Evolutionary conservation across 139 green algal genomes (phyloP), one percentile per base, ranked within the genome.

Genomic region (Monoraphidium neglectum): DNA sequence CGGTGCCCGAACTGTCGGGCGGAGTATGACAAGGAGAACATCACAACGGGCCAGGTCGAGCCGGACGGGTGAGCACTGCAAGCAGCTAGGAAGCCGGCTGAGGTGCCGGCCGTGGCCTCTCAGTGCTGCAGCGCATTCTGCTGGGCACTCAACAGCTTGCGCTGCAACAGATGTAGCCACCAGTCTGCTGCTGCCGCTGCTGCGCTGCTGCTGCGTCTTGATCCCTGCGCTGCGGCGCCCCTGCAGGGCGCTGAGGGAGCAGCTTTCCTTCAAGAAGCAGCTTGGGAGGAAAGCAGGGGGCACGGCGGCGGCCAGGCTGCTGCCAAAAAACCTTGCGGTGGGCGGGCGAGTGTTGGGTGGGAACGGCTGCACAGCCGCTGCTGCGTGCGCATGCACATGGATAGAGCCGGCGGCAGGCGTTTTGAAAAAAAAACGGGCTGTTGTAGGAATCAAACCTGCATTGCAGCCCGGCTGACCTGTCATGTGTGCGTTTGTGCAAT

Each of bases 1-100:
- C 70, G 84, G n/a, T 97, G 93, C 72, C 93, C 93, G 13, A 95
- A 95, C 73, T 97, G 93, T 80, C 78, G 93, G 4, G 78, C 79
- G 16, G 79, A 85, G 13, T 97, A 97, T 64, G 87, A 97, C 68
- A 83, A 94, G 69, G 84, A 95, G 37, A 90, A 90, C 40, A 93
- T 97, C 33, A 82, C 73, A 8, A 88, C 90, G 79, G 79, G 83
- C 30, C 72, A 57, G 49, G 32, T 76, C 43, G 75, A 83, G 18
- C 70, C 75, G 33, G 40, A 65, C 12, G 51, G n/a, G 68, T 82
- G 24, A 67, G 71, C 32, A n/a, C n/a, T n/a, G n/a, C n/a, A n/a
- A n/a, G n/a, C n/a, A n/a, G n/a, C n/a, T n/a, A n/a, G n/a, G n/a
- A n/a, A n/a, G n/a, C n/a, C n/a, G n/a, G n/a, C n/a, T n/a, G n/a